Conservation (phyloP, 129 eudicot genomes). For the Lactuca sativa region DNA sequence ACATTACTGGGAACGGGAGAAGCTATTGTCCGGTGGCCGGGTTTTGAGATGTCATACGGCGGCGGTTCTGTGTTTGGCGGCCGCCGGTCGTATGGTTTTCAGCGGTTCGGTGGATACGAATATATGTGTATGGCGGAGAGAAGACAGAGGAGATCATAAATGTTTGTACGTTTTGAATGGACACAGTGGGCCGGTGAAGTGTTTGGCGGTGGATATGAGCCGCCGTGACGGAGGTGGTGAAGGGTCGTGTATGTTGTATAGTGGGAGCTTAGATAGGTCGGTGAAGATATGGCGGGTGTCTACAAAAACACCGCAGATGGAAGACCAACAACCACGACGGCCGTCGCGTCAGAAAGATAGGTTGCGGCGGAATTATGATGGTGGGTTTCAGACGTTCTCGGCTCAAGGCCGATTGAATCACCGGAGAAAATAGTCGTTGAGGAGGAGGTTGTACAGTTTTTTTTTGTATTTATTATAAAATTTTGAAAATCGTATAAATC, state of each 20-base stretch:
- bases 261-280: constrained; percentile 80
- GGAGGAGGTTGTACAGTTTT: not conserved
- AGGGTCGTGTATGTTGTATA: constrained; percentile 45
- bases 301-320: not conserved
- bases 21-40: constrained; percentile 49
- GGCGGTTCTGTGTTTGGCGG: constrained; percentile 56
- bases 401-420: constrained; percentile 24
- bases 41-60: constrained; percentile 58
- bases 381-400: constrained; percentile 19
- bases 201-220: constrained; percentile 52
- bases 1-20: constrained; percentile 64
- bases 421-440: constrained; percentile 17
- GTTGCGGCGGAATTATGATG: constrained; percentile 9
- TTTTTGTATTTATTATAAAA: too few relatives aligned
- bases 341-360: constrained; percentile 16
- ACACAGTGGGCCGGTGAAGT: constrained; percentile 76
- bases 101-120: constrained; percentile 84
- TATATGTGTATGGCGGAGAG: constrained; percentile 68
- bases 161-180: constrained; percentile 68
- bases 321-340: constrained; percentile 6
- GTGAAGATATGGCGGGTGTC: constrained; percentile 78
- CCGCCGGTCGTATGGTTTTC: constrained; percentile 46
- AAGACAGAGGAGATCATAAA: constrained; percentile 59
- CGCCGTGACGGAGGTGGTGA: constrained; percentile 16
- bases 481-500: not conserved